Base-by-base conservation (phyloP, 768 basidiomycete genomes). In the Hemileccinum impolitum region DNA sequence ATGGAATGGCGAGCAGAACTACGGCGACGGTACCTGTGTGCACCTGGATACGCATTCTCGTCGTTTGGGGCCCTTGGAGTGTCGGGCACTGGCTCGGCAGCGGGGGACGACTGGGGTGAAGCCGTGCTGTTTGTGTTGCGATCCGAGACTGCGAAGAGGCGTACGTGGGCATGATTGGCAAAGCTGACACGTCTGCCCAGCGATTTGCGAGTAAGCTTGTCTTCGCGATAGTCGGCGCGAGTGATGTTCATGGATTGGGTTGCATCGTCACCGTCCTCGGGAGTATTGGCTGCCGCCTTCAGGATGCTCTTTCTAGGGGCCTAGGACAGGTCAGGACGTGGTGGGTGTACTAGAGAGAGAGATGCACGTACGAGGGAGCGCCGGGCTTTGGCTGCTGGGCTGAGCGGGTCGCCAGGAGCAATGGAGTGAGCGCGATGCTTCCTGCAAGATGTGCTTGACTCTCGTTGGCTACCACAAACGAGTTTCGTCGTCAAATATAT, bases 151-250 rank as follows among this genome's bases (percentile, higher is more conserved):
- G 83, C 75, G 58, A 87, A 86, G 43, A 85, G 61, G 39, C 84
- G 80, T 13, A 91, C 84, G 55, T 81, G 75, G 2, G 84, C 80
- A 56, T 79, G 76, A 39, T 76, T 75, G 23, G 84, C 85, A 48
- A 89, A 92, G 66, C 87, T 90, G 60, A 92, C 90, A 31, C 89
- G 82, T 38, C 87, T 73, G 19, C 76, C 79, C n/a, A 88, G 62
- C 14, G 85, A 89, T 61, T 87, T 87, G 39, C 84, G 80, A 8
- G 76, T 67, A 5, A 72, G 72, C 58, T 81, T 75, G 47, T 85
- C 81, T 47, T 72, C 73, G 51, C 57, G 71, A 48, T 75, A 77
- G 50, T 82, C 81, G n/a, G n/a, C n/a, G 47, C 72, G 70, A 10
- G 85, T 88, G 31, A 81, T 62, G 39, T 88, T 84, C 75, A 79